Percentiles rank a stretch among this genome's conserved stretches.
These are phyloP conservation scores for Barnettozyma californica DNA, from an alignment of 805 yeast genomes.

Conservation along the genomic window DNA sequence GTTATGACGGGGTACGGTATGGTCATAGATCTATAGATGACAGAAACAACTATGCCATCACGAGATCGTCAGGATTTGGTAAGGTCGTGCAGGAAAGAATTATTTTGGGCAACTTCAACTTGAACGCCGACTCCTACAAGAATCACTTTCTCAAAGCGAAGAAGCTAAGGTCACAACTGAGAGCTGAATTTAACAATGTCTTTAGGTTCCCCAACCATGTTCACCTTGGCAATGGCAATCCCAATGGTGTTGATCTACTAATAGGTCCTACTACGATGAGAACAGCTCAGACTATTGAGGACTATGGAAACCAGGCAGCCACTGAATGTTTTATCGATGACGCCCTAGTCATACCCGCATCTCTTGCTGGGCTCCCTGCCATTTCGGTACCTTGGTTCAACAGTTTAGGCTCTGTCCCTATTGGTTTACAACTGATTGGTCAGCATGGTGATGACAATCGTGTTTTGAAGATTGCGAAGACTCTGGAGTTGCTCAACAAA, in stretches of 20 bases:
- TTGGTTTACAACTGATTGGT: conserved; percentile 78
- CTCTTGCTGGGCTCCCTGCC: conserved; percentile 88
- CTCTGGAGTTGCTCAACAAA: conserved; percentile 1
- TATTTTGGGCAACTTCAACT: conserved; percentile 77
- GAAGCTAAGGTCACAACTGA: conserved; percentile 52
- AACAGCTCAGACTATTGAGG: conserved; percentile 47
- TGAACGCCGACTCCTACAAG: conserved; percentile 64
- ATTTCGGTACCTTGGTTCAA: conserved; percentile 60
- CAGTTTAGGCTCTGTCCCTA: conserved; percentile 29
- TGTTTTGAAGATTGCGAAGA: conserved; percentile 40
- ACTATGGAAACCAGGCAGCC: conserved; percentile 41
- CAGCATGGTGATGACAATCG: conserved; percentile 78
- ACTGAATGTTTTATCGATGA: conserved; percentile 73
- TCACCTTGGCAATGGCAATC: conserved; percentile 17
- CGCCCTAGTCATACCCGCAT: conserved; percentile 82
- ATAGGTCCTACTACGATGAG: conserved; percentile 68
- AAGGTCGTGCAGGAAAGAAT: conserved; percentile 79
- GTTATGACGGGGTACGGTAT: conserved; percentile 88
- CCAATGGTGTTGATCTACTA: conserved; percentile 56
- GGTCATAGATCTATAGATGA: conserved; percentile 49
- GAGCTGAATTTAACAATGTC: conserved; percentile 57
- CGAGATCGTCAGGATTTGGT: conserved; percentile 70
- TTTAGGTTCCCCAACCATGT: conserved; percentile 50
- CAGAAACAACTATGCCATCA: conserved; percentile 43
- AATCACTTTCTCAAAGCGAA: conserved; percentile 79